Percentiles rank a stretch among this genome's conserved stretches.
Evolutionary conservation across 331 rosid genomes (phyloP).

Genomic region (Phaseolus coccineus): DNA sequence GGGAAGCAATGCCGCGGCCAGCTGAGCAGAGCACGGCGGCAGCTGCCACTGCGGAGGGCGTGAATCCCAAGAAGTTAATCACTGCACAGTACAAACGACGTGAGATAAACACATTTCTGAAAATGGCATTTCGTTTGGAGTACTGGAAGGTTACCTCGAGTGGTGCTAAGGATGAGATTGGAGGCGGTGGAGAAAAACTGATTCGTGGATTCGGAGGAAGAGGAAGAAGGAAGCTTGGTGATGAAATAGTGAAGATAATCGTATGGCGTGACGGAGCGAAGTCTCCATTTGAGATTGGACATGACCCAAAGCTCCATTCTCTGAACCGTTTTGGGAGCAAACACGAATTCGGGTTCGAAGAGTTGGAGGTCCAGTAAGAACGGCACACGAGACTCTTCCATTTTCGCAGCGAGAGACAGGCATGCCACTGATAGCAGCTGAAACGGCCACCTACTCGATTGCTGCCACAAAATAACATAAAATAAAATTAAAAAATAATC

Average conservation of each 20-base stretch:
- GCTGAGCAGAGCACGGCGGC: conserved; percentile 74
- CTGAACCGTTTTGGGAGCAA: conserved; percentile 69
- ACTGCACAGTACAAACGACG: conserved; percentile 45
- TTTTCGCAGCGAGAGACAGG: conserved; percentile 81
- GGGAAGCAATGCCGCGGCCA: conserved; percentile 20
- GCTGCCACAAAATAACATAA: not conserved
- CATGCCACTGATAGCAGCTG: conserved; percentile 82
- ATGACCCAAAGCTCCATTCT: conserved; percentile 75
- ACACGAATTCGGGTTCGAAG: conserved; percentile 58
- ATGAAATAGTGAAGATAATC: conserved; percentile 66
- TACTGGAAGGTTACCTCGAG: conserved; percentile 41
- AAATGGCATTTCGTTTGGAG: not conserved
- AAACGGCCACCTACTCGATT: conserved; percentile 60
- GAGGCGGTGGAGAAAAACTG: conserved; percentile 51
- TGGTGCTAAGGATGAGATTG: conserved; percentile 62
- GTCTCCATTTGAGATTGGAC: conserved; percentile 69
- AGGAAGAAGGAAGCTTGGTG: conserved; percentile 58
- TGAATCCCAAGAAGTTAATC: conserved; percentile 60
- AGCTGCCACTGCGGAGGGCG: conserved; percentile 74
- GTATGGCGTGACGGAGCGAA: conserved; percentile 75
- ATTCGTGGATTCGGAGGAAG: conserved; percentile 4
- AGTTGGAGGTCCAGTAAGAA: conserved; percentile 66
- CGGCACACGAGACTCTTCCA: conserved; percentile 73
- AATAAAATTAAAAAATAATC: not conserved
- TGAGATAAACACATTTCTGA: not conserved